Conservation (phyloP, 2,329 filamentous ascomycete species). For the Cladosporium sp. region DNA sequence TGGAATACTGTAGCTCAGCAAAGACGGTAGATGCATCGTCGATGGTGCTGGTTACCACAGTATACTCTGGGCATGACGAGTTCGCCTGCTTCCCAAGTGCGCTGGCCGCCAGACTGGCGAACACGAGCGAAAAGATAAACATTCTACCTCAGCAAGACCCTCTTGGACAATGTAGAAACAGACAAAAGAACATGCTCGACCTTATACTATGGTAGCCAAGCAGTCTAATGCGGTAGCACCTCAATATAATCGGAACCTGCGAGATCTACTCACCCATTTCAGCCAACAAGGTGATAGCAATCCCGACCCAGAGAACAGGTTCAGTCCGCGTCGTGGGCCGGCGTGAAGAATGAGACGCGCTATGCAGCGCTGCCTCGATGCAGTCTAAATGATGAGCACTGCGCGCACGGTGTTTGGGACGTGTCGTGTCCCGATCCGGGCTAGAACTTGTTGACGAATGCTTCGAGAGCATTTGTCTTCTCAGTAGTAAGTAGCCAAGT, state of each 20-base stretch:
- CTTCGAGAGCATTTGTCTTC: no score
- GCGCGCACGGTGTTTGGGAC: neutral
- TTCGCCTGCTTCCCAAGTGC: neutral
- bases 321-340: neutral
- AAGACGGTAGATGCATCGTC: neutral
- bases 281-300: neutral
- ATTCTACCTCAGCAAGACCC: neutral
- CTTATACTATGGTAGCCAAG: neutral
- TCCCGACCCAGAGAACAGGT: no score
- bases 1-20: neutral
- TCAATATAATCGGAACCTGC: neutral
- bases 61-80: neutral
- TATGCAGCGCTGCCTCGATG: conserved; percentile 3
- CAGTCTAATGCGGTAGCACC: neutral
- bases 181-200: neutral
- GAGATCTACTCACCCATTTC: no score
- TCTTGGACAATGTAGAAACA: neutral
- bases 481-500: no score
- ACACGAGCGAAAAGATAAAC: neutral
- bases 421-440: no score
- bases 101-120: neutral
- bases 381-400: conserved; percentile 7
- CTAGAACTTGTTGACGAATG: no score
- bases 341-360: neutral
- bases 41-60: neutral